Percentiles rank a stretch among this genome's conserved stretches.
Evolutionary conservation across 192 early-diverging fungal genomes (phyloP).

Genomic region (Podila epigama): DNA sequence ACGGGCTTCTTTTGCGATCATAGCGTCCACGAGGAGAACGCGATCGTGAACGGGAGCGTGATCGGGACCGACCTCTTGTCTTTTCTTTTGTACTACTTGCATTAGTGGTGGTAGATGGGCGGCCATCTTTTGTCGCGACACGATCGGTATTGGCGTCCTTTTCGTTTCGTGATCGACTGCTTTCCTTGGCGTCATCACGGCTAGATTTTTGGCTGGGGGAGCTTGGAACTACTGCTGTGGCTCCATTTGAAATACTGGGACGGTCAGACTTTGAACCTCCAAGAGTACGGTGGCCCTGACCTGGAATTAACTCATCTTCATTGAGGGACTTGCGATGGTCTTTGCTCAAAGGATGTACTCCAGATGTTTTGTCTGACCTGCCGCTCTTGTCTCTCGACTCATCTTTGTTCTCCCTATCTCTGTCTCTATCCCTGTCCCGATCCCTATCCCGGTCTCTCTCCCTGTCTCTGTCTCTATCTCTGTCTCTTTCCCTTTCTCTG

Average conservation of each 20-base stretch:
- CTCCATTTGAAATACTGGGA: background rate
- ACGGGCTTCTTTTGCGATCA: slow-evolving; percentile 28
- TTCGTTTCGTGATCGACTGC: slow-evolving; percentile 10
- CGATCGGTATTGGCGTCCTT: slow-evolving; percentile 27
- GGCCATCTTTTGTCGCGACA: background rate
- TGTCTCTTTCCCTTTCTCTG: too few species aligned
- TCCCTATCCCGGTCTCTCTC: too few species aligned
- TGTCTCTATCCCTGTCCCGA: too few species aligned
- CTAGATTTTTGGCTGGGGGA: slow-evolving; percentile 16
- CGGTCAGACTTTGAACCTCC: slow-evolving; percentile 24
- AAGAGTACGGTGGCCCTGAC: background rate
- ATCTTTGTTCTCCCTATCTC: slow-evolving; percentile 24
- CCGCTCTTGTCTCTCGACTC: slow-evolving; percentile 6
- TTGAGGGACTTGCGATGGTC: slow-evolving; percentile 12
- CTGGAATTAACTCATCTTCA: slow-evolving; percentile 6
- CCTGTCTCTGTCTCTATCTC: too few species aligned
- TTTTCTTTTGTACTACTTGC: slow-evolving; percentile 19
- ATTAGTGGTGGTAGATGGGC: background rate
- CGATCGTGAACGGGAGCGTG: slow-evolving; percentile 35
- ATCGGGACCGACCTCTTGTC: slow-evolving; percentile 23
- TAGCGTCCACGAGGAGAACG: slow-evolving; percentile 38
- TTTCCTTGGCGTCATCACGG: slow-evolving; percentile 31
- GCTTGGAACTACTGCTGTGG: slow-evolving; percentile 8
- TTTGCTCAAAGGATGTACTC: too few species aligned
- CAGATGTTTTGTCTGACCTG: slow-evolving; percentile 7